These are phyloP conservation scores for Daldinia loculata DNA, from an alignment of 495 filamentous ascomycete species.

Conservation along the genomic window DNA sequence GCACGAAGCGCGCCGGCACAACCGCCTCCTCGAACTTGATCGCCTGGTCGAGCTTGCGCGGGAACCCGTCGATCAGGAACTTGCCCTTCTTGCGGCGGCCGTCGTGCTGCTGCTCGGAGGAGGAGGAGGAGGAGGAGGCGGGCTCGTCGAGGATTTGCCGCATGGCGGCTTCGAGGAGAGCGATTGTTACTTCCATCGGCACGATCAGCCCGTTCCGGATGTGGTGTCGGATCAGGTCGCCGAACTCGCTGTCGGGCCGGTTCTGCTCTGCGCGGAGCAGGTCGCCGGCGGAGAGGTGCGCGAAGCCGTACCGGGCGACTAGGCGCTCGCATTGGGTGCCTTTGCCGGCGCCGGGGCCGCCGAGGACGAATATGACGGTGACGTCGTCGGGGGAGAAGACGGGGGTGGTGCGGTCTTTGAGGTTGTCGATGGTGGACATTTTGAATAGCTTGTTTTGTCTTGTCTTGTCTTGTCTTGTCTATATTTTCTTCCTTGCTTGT, in stretches of 20 bases:
- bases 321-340: conserved; percentile 90
- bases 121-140: no score
- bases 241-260: conserved; percentile 83
- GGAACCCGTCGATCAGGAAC: conserved; percentile 96
- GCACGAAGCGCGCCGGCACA: conserved; percentile 78
- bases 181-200: conserved; percentile 98
- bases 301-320: conserved; percentile 89
- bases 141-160: conserved; percentile 61
- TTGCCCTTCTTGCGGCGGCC: conserved; percentile 44
- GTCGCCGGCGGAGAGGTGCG: conserved; percentile 91
- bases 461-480: neutral
- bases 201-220: conserved; percentile 95
- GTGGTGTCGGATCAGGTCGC: conserved; percentile 85
- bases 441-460: conserved; percentile 7
- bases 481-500: neutral
- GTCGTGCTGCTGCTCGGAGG: no score
- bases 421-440: conserved; percentile 50
- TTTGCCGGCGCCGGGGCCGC: conserved; percentile 81
- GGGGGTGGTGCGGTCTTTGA: conserved; percentile 64
- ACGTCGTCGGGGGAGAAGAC: conserved; percentile 82
- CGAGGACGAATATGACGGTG: conserved; percentile 88
- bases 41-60: conserved; percentile 96
- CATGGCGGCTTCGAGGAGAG: conserved; percentile 93
- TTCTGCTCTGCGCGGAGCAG: conserved; percentile 92
- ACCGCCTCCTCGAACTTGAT: conserved; percentile 90